Evolutionary conservation across 2,329 filamentous ascomycete species (phyloP).

Genomic region (Stemphylium vesicarium): DNA sequence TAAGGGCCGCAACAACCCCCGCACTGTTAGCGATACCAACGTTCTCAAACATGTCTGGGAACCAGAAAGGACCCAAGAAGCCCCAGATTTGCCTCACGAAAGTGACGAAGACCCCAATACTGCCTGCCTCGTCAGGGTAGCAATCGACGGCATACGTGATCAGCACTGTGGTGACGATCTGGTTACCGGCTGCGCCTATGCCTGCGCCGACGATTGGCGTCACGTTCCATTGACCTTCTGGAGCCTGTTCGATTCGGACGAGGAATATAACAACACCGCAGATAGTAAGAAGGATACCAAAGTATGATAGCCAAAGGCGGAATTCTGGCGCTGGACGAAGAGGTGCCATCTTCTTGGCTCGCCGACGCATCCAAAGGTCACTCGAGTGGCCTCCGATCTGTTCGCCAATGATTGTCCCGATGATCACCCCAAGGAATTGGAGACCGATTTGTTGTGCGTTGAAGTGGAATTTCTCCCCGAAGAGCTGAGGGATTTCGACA

Average conservation of each 20-base stretch:
- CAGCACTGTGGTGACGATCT: conserved; percentile 66
- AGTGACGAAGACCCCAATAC: conserved; percentile 65
- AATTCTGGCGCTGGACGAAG: conserved; percentile 60
- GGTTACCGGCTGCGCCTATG: conserved; percentile 61
- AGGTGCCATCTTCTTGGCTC: conserved; percentile 43
- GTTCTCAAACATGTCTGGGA: conserved; percentile 49
- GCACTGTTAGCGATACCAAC: conserved; percentile 47
- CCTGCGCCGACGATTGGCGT: conserved; percentile 63
- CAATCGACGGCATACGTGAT: conserved; percentile 68
- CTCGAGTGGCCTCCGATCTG: conserved; percentile 62
- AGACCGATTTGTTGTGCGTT: conserved; percentile 64
- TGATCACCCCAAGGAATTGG: conserved; percentile 63
- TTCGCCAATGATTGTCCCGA: conserved; percentile 65
- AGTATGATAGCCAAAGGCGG: conserved; percentile 64
- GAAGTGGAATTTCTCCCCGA: conserved; percentile 62
- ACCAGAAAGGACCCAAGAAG: conserved; percentile 53
- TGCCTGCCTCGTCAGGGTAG: conserved; percentile 59
- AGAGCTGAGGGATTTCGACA: conserved; percentile 66
- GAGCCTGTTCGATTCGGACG: conserved; percentile 57
- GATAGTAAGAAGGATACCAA: conserved; percentile 59
- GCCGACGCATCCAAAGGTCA: conserved; percentile 60
- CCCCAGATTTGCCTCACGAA: conserved; percentile 59
- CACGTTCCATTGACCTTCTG: conserved; percentile 58
- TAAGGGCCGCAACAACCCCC: conserved; percentile 46
- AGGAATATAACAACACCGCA: conserved; percentile 62